Conservation (phyloP, 2,329 filamentous ascomycete species). For the Cercospora citrullina region DNA sequence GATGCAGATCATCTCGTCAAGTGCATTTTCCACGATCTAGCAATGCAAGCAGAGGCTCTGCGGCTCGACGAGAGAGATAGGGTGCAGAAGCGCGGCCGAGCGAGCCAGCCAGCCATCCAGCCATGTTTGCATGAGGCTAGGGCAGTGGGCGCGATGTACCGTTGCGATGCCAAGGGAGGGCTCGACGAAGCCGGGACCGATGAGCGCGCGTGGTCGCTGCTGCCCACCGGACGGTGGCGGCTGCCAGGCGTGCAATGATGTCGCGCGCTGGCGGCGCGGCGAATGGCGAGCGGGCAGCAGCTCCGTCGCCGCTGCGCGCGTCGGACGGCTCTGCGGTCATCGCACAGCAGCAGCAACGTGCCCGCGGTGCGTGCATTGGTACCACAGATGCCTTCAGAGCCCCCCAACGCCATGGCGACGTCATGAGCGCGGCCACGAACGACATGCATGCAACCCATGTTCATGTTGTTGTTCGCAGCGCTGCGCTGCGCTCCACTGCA, state of each 20-base stretch:
- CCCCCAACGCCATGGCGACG: not conserved
- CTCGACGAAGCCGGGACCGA: not conserved
- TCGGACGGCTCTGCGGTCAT: no score
- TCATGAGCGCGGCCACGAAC: not conserved
- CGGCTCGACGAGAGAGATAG: conserved; percentile 13
- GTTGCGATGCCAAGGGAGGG: not conserved
- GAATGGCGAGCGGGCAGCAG: not conserved
- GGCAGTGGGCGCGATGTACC: not conserved
- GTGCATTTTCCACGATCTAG: conserved; percentile 6
- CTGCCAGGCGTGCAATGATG: conserved; percentile 3
- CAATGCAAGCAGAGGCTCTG: conserved; percentile 14
- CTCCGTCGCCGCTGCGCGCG: not conserved
- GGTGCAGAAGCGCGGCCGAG: conserved; percentile 8
- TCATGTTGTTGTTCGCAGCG: not conserved
- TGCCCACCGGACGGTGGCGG: not conserved
- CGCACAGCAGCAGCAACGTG: not conserved
- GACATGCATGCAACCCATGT: not conserved
- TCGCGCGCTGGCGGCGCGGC: not conserved
- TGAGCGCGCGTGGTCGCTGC: not conserved
- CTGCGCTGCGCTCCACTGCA: not conserved
- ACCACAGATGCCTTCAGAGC: not conserved
- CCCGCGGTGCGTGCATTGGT: not conserved
- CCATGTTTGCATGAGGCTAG: not conserved
- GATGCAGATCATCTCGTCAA: conserved; percentile 13
- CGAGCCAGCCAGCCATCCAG: not conserved